These are phyloP conservation scores for Leucocoprinus birnbaumii DNA, from an alignment of 768 basidiomycete species.

Conservation along the genomic window DNA sequence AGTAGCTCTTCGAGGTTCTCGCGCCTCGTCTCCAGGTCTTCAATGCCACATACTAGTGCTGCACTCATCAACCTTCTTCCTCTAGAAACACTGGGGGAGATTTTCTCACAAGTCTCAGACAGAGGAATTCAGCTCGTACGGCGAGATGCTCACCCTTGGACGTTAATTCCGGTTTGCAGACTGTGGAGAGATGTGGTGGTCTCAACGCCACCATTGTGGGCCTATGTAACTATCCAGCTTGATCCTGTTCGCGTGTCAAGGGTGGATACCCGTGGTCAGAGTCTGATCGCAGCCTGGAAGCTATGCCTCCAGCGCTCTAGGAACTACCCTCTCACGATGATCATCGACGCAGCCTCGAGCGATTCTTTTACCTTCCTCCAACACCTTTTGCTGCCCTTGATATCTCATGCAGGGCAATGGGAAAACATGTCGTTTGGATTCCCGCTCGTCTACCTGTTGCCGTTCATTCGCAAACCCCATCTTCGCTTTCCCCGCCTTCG, in stretches of 20 bases:
- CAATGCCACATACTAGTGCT: no score
- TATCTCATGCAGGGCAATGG: constrained; percentile 1
- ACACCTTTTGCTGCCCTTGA: background rate
- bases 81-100: constrained; percentile 1
- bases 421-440: background rate
- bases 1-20: no score
- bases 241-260: background rate
- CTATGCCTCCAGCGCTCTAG: constrained; percentile 1
- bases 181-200: background rate
- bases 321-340: background rate
- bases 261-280: background rate
- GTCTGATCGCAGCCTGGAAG: background rate
- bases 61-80: background rate
- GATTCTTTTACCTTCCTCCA: background rate
- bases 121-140: background rate
- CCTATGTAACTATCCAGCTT: background rate
- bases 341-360: background rate
- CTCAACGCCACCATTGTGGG: constrained; percentile 2
- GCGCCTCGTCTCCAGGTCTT: no score
- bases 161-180: background rate
- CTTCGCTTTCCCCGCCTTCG: constrained; percentile 1
- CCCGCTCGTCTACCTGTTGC: background rate
- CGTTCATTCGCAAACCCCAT: background rate
- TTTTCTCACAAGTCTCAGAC: background rate
- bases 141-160: background rate